phyloP scores from a whole-genome alignment of 2,329 filamentous ascomycete species.

The Exutisphaerella laricina region DNA sequence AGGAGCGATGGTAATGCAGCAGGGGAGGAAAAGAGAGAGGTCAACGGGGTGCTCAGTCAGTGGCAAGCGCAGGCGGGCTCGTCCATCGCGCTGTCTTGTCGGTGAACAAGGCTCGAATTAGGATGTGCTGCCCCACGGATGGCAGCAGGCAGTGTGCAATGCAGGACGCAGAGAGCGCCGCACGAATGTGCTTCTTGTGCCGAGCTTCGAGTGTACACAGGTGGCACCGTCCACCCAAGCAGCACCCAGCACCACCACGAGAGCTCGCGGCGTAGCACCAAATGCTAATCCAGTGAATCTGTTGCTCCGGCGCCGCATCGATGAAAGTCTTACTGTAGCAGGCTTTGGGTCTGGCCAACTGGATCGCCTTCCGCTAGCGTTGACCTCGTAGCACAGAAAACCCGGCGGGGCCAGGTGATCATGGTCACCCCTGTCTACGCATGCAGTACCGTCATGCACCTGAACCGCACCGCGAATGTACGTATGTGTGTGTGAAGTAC shows the following conservation, averaged over 20 bases:
- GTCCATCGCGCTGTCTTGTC: not conserved
- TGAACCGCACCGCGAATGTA: not conserved
- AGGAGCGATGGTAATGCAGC: constrained; percentile 10
- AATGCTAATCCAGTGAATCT: not conserved
- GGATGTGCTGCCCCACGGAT: not conserved
- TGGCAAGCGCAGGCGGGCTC: constrained; percentile 1
- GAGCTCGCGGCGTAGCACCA: not conserved
- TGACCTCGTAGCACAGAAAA: not conserved
- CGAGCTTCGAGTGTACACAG: not conserved
- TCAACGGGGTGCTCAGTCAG: not conserved
- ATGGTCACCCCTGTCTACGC: not conserved
- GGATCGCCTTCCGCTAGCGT: no score
- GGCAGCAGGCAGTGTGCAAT: not conserved
- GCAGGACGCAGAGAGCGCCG: not conserved
- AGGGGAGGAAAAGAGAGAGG: not conserved
- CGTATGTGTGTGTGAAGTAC: not conserved
- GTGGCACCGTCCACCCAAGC: no score
- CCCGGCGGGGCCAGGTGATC: not conserved
- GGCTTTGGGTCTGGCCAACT: not conserved
- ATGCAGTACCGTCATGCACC: no score
- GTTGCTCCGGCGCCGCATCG: no score
- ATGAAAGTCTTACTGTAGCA: not conserved
- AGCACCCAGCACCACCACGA: not conserved
- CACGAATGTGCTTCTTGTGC: not conserved
- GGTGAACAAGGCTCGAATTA: not conserved